Base-by-base conservation (phyloP, 2,329 filamentous ascomycete species). In the Talaromyces sp. region DNA sequence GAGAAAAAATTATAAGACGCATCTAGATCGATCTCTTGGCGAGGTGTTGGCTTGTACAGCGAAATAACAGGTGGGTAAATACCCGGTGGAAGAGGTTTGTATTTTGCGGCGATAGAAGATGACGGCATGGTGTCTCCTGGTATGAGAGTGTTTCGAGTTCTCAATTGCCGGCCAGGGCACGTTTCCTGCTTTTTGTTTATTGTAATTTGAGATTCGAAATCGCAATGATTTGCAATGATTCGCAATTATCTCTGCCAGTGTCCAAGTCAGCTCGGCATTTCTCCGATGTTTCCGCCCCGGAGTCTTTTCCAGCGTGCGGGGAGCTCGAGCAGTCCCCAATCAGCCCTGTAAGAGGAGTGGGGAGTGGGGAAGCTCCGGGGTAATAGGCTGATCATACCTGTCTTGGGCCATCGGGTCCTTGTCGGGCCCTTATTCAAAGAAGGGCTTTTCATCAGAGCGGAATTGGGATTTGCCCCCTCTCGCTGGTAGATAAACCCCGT, bases 21-120 rank as follows among this genome's bases (percentile, higher is more conserved):
- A 39, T 76, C 74, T 42, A 72, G 68, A 55, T 80, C 74, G 22
- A 80, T 68, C 27, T 73, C 65, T 54, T 80, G 77, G 3, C 64
- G 49, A 0, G 70, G 55, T 9, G 70, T 71, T 42, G 71, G 59
- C 48, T 77, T 74, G 65, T 78, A 80, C 2, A 80, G 61, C 0
- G 78, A 78, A 22, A 80, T 68, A 2, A 80, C 76, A 0, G 78
- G 78, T 27, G 75, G 77, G 60, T 77, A 80, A 19, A 80, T 73
- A 13, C 78, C 77, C 0, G 64, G 63, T 0, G 77, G 77, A 2
- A 80, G 65, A 3, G 70, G 69, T 41, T 64, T 69, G 2, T 68
- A 61, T 55, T 78, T 79, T 10, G 64, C 24, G 11, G 70, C 61
- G 27, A 74, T 69, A 1, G 50, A 68, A 20, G 65, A 68, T 43